phyloP scores from a whole-genome alignment of 2,329 filamentous ascomycete genomes.

The Stromatinia cepivora region DNA sequence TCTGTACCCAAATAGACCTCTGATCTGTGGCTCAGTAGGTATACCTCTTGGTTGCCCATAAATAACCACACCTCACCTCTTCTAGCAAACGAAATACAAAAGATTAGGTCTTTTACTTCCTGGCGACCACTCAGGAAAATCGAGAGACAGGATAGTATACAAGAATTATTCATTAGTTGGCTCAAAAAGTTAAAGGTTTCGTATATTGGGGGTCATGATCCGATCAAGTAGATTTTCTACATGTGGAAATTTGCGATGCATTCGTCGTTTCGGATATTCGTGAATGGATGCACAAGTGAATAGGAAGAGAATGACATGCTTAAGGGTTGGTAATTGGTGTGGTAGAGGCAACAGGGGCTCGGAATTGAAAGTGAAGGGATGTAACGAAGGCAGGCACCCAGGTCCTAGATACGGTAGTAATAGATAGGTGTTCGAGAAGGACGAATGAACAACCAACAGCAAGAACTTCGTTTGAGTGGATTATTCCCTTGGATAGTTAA shows the following conservation, averaged over 20 bases:
- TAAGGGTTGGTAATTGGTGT: no score
- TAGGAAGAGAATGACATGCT: not conserved
- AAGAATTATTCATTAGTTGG: not conserved
- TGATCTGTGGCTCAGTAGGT: not conserved
- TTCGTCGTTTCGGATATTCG: not conserved
- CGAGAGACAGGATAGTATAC: not conserved
- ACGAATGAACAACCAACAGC: not conserved
- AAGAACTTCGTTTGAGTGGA: not conserved
- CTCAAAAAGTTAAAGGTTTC: not conserved
- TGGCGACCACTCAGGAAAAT: not conserved
- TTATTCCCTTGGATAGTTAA: not conserved
- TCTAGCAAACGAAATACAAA: not conserved
- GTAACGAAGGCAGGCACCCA: not conserved
- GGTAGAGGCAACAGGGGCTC: not conserved
- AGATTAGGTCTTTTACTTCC: not conserved
- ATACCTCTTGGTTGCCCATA: not conserved
- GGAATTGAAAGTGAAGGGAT: not conserved
- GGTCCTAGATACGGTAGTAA: not conserved
- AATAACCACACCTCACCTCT: not conserved
- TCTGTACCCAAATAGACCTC: conserved; percentile 7
- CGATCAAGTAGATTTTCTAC: not conserved
- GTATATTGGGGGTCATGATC: not conserved
- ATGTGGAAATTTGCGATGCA: conserved; percentile 9
- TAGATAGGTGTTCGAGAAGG: not conserved
- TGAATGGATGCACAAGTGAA: conserved; percentile 4